These are phyloP conservation scores for Thalia dealbata DNA, from an alignment of 176 grass and related monocot species.

Conservation along the genomic window DNA sequence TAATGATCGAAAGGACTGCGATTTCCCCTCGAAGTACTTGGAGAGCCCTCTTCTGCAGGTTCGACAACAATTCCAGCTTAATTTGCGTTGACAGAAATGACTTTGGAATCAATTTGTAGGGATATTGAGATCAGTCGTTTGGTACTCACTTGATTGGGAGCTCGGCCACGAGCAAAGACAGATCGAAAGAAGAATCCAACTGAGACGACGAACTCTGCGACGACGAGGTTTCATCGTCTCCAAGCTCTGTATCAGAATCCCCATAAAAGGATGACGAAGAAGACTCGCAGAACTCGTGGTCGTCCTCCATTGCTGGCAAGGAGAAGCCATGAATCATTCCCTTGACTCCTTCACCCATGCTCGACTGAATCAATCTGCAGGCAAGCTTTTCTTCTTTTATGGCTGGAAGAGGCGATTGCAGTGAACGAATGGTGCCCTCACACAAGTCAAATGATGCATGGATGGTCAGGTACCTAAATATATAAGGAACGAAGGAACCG, in stretches of 20 bases:
- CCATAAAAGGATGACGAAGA: not conserved
- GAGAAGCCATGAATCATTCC: too few species aligned
- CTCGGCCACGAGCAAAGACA: not conserved
- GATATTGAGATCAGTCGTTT: not conserved
- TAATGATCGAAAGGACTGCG: conserved; percentile 1
- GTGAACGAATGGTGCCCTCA: not conserved
- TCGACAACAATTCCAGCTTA: not conserved
- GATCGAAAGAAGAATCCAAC: not conserved
- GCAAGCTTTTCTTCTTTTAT: too few species aligned
- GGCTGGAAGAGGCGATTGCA: not conserved
- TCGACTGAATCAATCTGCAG: not conserved
- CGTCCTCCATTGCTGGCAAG: too few species aligned
- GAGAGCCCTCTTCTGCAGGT: conserved; percentile 10
- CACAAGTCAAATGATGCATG: not conserved
- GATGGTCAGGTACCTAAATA: not conserved
- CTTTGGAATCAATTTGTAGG: not conserved
- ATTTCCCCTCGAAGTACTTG: not conserved
- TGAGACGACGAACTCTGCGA: not conserved
- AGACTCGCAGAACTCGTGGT: not conserved
- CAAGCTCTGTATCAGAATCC: not conserved
- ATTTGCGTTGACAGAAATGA: too few species aligned
- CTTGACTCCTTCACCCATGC: not conserved
- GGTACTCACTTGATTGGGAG: conserved; percentile 2
- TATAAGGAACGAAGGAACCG: not conserved
- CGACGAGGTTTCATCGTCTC: not conserved